Base-by-base conservation (phyloP, 805 yeast genomes). In the Lachancea dasiensis region DNA sequence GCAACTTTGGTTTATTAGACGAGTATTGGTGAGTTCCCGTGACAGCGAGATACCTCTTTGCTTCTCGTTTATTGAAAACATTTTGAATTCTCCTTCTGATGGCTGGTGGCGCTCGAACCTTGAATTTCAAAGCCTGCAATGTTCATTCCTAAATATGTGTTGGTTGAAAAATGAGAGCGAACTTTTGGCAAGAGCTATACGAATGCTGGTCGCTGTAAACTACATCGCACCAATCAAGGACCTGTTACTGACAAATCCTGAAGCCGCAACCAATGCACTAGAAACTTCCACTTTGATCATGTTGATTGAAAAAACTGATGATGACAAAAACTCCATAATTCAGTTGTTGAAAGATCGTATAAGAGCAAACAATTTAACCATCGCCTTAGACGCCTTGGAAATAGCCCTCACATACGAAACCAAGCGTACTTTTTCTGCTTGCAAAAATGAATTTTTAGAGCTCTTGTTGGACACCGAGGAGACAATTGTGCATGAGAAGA, bases 401-500 rank as follows among this genome's bases (percentile, higher is more conserved):
- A 23, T 15, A n/a, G 31, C 28, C 15, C 8, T 32, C 21, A 16
- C 10, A 15, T 15, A 15, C 13, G 14, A 23, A 3, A 32, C 16
- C 13, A 6, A 15, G 4, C 8, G 17, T 10, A 16, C 24, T 7
- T 7, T 32, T 9, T 8, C 18, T 4, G 19, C 19, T n/a, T 27
- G 30, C 37, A 25, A 27, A 26, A 31, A 34, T 10, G 16, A 34
- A 7, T 11, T 34, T 26, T 7, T 23, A 6, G 19, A 18, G n/a
- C 13, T 26, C 14, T 13, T 34, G 16, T 14, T 34, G 11, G 20
- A 20, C 16, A 15, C 13, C 25, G 3, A 13, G 3, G 26, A 25
- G 19, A n/a, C 13, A 8, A 17, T 27, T 17, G 21, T n/a, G 11
- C n/a, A 19, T 18, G 15, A 26, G 13, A 26, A 19, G 14, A 8